Evolutionary conservation across 306 rosid genomes (phyloP).

Genomic region (Dalbergia cochinchinensis): DNA sequence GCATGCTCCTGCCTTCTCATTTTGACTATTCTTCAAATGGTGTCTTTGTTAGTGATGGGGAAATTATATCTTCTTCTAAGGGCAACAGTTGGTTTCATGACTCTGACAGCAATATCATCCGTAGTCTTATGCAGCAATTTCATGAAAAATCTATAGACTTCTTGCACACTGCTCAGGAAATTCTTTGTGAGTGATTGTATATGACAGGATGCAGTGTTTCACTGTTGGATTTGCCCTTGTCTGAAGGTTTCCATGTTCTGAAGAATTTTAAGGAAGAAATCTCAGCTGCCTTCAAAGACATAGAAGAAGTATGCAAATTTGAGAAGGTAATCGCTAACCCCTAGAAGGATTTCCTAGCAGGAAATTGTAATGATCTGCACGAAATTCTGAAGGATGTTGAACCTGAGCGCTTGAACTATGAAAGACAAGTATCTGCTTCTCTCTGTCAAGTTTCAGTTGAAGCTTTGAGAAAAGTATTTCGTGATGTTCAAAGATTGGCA

Average conservation of each 20-base stretch:
- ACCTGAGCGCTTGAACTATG: slow-evolving; percentile 50
- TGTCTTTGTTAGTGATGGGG: slow-evolving; percentile 66
- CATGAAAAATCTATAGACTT: slow-evolving; percentile 59
- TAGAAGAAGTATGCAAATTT: slow-evolving; percentile 60
- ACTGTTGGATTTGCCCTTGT: slow-evolving; percentile 73
- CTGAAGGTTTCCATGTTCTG: slow-evolving; percentile 60
- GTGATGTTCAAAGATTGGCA: slow-evolving; percentile 75
- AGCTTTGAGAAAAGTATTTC: slow-evolving; percentile 78
- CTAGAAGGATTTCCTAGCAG: slow-evolving; percentile 54
- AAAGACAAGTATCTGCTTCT: slow-evolving; percentile 77
- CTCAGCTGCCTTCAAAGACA: slow-evolving; percentile 71
- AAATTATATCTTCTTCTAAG: slow-evolving; percentile 74
- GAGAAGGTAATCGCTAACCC: too few relatives aligned
- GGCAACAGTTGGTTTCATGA: slow-evolving; percentile 82
- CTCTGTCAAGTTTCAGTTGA: slow-evolving; percentile 82
- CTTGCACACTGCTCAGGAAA: slow-evolving; percentile 68
- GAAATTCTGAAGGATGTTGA: slow-evolving; percentile 50
- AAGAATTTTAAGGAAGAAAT: slow-evolving; percentile 85
- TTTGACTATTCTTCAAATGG: slow-evolving; percentile 64
- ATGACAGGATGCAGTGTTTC: slow-evolving; percentile 91
- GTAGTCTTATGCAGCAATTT: slow-evolving; percentile 60
- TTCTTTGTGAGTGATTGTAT: slow-evolving; percentile 88
- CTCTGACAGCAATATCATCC: slow-evolving; percentile 62
- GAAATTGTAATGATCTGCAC: slow-evolving; percentile 1
- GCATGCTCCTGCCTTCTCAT: slow-evolving; percentile 75